These are phyloP conservation scores for Suhomyces coccinellae DNA, from an alignment of 1,139 yeast species.

Conservation along the genomic window DNA sequence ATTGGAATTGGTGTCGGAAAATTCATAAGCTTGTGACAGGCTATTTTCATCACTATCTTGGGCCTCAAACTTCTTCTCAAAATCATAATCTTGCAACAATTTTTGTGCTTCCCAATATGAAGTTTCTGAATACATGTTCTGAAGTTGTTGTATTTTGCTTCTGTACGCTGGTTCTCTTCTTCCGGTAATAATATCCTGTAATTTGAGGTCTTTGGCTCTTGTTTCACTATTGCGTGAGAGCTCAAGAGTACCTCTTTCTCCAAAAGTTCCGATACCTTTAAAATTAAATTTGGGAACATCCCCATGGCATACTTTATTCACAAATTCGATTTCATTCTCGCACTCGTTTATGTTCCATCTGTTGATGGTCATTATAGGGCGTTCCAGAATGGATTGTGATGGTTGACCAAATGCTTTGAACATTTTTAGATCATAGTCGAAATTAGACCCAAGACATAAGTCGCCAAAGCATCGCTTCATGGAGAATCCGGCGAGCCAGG, in stretches of 20 bases:
- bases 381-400: constrained; percentile 9
- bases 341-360: constrained; percentile 41
- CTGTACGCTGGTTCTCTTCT: constrained; percentile 25
- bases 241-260: neutral
- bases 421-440: constrained; percentile 33
- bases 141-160: constrained; percentile 24
- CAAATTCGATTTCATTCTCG: constrained; percentile 27
- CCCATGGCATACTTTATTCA: constrained; percentile 4
- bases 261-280: constrained; percentile 14
- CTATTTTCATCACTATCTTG: constrained; percentile 7
- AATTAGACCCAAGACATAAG: constrained; percentile 27
- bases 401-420: constrained; percentile 25
- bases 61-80: neutral
- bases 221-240: constrained; percentile 3
- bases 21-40: neutral
- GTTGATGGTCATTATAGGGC: constrained; percentile 29
- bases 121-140: constrained; percentile 15
- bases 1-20: neutral
- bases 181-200: constrained; percentile 29
- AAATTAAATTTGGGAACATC: constrained; percentile 10
- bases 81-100: constrained; percentile 4
- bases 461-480: constrained; percentile 49
- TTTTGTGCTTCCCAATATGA: constrained; percentile 1
- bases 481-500: constrained; percentile 45
- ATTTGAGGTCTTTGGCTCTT: constrained; percentile 20